Evolutionary conservation across 2,329 filamentous ascomycete genomes (phyloP).

Genomic region (Geosmithia morbida): DNA sequence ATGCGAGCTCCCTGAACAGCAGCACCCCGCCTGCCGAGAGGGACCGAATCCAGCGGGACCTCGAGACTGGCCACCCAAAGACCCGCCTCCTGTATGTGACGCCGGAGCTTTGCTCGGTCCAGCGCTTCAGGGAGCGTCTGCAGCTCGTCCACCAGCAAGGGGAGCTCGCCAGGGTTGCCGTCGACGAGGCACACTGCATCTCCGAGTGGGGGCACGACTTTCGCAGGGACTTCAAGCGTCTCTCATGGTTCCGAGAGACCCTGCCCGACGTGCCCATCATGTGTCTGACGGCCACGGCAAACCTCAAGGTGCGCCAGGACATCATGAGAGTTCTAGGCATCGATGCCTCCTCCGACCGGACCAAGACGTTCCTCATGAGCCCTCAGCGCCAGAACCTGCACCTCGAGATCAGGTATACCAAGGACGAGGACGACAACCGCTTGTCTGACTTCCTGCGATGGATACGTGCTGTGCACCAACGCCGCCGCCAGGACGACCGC

Average conservation of each 20-base stretch:
- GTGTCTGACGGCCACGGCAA: slow-evolving; percentile 86
- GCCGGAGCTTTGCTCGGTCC: slow-evolving; percentile 69
- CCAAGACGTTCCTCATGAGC: slow-evolving; percentile 69
- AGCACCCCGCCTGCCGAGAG: slow-evolving; percentile 55
- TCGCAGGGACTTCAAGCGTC: slow-evolving; percentile 75
- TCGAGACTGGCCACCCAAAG: slow-evolving; percentile 74
- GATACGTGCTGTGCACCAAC: slow-evolving; percentile 58
- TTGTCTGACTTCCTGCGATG: slow-evolving; percentile 63
- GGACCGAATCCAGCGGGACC: slow-evolving; percentile 59
- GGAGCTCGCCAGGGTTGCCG: slow-evolving; percentile 75
- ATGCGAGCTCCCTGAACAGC: slow-evolving; percentile 77
- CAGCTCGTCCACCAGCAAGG: slow-evolving; percentile 62
- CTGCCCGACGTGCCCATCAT: slow-evolving; percentile 83
- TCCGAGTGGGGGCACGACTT: slow-evolving; percentile 98
- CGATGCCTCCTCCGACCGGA: slow-evolving; percentile 36
- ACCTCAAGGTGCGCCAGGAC: slow-evolving; percentile 64
- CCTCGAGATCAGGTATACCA: slow-evolving; percentile 76
- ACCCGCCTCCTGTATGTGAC: slow-evolving; percentile 85
- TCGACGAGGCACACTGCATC: slow-evolving; percentile 94
- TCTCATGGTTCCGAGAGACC: slow-evolving; percentile 71
- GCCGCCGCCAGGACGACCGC: slow-evolving; percentile 47
- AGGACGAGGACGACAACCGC: slow-evolving; percentile 50
- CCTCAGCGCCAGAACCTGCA: slow-evolving; percentile 78
- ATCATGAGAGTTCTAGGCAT: slow-evolving; percentile 64
- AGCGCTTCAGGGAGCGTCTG: slow-evolving; percentile 63